A percentile compares a stretch with the other conserved stretches of the same genome.
These are phyloP conservation scores for Paraconiothyrium sp. DNA, from an alignment of 2,329 filamentous ascomycete genomes.

Conservation along the genomic window DNA sequence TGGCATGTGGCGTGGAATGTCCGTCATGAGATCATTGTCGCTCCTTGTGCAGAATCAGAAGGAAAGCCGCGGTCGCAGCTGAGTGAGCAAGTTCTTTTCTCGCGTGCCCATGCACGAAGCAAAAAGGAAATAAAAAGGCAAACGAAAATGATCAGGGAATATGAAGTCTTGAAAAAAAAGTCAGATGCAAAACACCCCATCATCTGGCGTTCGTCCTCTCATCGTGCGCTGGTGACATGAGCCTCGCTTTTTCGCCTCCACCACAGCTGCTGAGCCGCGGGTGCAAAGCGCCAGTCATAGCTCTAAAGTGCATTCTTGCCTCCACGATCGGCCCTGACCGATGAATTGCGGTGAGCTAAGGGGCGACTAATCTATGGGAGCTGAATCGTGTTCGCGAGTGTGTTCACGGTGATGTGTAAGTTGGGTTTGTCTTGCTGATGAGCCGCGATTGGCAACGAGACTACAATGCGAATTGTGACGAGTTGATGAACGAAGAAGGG, in stretches of 20 bases:
- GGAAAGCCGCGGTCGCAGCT: background rate
- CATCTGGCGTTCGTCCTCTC: background rate
- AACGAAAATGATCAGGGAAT: background rate
- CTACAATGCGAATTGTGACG: no score
- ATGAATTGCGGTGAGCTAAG: background rate
- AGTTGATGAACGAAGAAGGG: background rate
- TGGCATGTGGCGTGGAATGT: background rate
- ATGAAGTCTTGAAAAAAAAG: background rate
- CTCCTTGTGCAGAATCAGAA: background rate
- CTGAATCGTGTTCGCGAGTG: slow-evolving; percentile 4
- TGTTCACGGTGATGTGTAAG: background rate
- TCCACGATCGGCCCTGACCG: slow-evolving; percentile 7
- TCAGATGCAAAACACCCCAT: background rate
- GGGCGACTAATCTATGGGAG: background rate
- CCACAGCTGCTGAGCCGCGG: background rate
- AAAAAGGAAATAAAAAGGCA: slow-evolving; percentile 1
- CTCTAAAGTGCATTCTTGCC: background rate
- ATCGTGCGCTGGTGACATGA: background rate
- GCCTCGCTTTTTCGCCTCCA: slow-evolving; percentile 6
- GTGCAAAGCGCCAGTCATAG: background rate
- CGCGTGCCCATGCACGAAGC: background rate
- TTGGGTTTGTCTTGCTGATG: slow-evolving; percentile 8
- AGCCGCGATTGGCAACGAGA: background rate
- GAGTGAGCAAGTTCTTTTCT: background rate
- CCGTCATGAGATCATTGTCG: slow-evolving; percentile 1